A percentile compares a stretch with the other conserved stretches of the same genome.
Evolutionary conservation across 352 stramenopile genomes (phyloP).

Genomic region (Phytophthora cajani): DNA sequence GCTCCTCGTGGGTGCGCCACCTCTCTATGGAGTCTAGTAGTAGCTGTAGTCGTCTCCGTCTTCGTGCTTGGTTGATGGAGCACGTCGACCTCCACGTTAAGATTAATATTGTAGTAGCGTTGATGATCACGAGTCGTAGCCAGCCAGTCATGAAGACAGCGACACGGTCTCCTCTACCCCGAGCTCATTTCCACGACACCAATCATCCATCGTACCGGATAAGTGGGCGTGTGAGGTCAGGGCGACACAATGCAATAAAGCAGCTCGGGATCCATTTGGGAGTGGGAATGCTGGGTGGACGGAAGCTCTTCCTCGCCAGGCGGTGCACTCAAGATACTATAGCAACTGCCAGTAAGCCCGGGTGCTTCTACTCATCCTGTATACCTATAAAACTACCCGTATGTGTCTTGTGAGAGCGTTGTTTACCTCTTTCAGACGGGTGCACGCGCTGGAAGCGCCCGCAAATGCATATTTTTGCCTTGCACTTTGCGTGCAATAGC

Average conservation of each 20-base stretch:
- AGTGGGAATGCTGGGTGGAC: neutral
- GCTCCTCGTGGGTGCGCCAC: neutral
- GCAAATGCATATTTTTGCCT: too few species aligned
- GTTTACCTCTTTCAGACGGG: too few species aligned
- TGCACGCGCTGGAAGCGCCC: too few species aligned
- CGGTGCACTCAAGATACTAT: neutral
- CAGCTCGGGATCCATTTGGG: neutral
- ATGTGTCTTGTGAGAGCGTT: too few species aligned
- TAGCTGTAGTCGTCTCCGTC: slow-evolving; percentile 24
- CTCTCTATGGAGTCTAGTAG: slow-evolving; percentile 29
- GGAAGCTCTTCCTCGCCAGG: neutral
- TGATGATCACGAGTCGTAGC: slow-evolving; percentile 1
- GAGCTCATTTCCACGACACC: neutral
- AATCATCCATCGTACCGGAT: neutral
- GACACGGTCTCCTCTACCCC: slow-evolving; percentile 6
- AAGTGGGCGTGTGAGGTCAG: too few species aligned
- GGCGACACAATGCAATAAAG: too few species aligned
- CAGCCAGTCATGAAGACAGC: slow-evolving; percentile 12
- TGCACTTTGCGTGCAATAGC: too few species aligned
- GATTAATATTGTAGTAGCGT: slow-evolving; percentile 3
- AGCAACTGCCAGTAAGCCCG: too few species aligned
- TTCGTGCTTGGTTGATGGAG: slow-evolving; percentile 14
- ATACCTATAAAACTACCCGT: too few species aligned
- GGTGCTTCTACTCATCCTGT: too few species aligned
- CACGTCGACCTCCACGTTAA: neutral